A percentile compares a stretch with the other conserved stretches of the same genome.
phyloP scores from a whole-genome alignment of 768 basidiomycete genomes.

The Suillus subluteus region DNA sequence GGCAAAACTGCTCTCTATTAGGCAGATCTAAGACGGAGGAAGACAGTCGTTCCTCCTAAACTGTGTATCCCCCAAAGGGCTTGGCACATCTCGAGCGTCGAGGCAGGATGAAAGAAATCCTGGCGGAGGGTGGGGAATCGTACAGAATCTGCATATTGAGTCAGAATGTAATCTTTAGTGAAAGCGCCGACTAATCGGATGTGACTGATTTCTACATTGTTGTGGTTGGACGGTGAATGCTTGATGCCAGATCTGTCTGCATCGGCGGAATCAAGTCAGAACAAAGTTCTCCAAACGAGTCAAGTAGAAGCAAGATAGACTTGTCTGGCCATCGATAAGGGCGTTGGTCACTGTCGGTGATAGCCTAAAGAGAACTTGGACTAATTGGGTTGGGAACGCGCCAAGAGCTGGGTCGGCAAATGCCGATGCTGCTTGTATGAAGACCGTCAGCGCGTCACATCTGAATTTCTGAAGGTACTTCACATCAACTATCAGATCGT shows the following conservation, averaged over 20 bases:
- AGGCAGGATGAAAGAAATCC: background rate
- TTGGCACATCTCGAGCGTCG: background rate
- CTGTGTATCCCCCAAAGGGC: background rate
- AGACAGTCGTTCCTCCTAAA: background rate
- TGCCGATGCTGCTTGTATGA: background rate
- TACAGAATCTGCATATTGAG: too few species aligned
- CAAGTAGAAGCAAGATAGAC: background rate
- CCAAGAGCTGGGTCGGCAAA: background rate
- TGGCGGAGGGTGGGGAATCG: background rate
- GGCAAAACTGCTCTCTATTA: background rate
- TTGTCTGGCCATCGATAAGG: conserved; percentile 1
- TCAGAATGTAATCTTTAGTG: too few species aligned
- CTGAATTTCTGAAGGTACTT: background rate
- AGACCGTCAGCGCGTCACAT: background rate
- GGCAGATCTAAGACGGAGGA: background rate
- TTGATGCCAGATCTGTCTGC: background rate
- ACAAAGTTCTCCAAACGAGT: background rate
- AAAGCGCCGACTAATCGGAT: background rate
- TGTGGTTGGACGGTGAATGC: background rate
- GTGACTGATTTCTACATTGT: too few species aligned
- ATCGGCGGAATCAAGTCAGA: background rate
- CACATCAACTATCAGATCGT: conserved; percentile 7
- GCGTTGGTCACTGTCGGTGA: background rate
- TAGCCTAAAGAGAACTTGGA: background rate
- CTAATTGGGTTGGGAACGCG: too few species aligned